Evolutionary conservation across 345 rosid species (phyloP).

Genomic region (Lepidium africanum): DNA sequence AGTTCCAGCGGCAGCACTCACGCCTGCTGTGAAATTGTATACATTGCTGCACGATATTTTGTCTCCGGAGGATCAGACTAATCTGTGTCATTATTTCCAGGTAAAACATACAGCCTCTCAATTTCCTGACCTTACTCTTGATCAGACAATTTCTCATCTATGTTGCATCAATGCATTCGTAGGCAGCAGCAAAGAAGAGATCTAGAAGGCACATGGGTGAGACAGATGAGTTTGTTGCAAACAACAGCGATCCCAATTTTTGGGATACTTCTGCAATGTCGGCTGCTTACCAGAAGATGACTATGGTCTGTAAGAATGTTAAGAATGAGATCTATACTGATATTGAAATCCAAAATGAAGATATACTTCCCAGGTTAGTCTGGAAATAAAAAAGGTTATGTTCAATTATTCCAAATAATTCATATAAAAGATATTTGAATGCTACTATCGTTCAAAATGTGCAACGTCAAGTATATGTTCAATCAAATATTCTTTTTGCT

Average conservation of each 20-base stretch:
- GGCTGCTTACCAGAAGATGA: constrained; percentile 91
- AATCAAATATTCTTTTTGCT: constrained; percentile 6
- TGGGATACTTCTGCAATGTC: constrained; percentile 62
- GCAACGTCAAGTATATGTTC: background rate
- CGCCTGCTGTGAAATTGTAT: constrained; percentile 86
- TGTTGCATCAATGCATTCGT: background rate
- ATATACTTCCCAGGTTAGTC: constrained; percentile 82
- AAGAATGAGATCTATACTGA: constrained; percentile 85
- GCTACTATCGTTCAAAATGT: background rate
- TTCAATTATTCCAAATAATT: background rate
- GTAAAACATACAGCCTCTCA: constrained; percentile 28
- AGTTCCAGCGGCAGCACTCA: constrained; percentile 73
- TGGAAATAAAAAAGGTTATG: background rate
- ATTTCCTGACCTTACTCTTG: background rate
- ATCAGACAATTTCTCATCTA: background rate
- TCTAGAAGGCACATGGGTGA: constrained; percentile 80
- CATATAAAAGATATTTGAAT: background rate
- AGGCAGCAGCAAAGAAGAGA: constrained; percentile 90
- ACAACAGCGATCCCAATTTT: constrained; percentile 45
- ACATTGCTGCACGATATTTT: constrained; percentile 85
- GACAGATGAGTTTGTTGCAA: constrained; percentile 81
- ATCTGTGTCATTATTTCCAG: constrained; percentile 85
- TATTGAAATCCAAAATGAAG: constrained; percentile 85
- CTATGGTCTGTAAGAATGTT: constrained; percentile 56
- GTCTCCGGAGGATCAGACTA: constrained; percentile 89